Base-by-base conservation (phyloP, 805 yeast species). In the Isabelozyma pseudorhagii region DNA sequence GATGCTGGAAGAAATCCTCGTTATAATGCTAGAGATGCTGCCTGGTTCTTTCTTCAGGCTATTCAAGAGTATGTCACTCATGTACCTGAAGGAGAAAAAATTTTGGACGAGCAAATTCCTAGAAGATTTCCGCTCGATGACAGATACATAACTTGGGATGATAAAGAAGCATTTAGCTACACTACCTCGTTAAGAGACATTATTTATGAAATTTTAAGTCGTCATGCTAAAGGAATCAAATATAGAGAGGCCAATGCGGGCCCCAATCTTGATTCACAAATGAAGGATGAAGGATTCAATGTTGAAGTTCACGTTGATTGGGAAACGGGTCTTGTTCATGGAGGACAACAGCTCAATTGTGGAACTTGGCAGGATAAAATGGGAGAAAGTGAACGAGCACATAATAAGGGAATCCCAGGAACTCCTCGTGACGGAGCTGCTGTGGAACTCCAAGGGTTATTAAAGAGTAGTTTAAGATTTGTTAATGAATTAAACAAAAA, bases 351-450 rank as follows among this genome's bases (percentile, higher is more conserved):
- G 66, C 82, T 71, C 65, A 93, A 93, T 64, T 93, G 99, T 72
- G 99, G 99, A 18, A 94, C 99, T 0, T 93, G 99, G 99, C 93
- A 92, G 97, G 99, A 93, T 69, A 93, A 93, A 71, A 93, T 93
- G 98, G 99, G 99, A 25, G 98, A 94, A 71, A 88, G 96, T 61
- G 83, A 68, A 36, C 76, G 69, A 49, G 97, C 98, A 0, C 85
- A 87, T 1, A 85, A 83, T 51, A 87, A 85, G 57, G 99, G 99
- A n/a, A 74, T 81, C 36, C 99, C 99, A 1, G 99, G 98, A 1
- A 93, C 98, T 0, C 98, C 99, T 21, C 81, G 99, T 63, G 97
- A 92, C 68, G 99, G 99, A 38, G 97, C 97, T 1, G 97, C 96
- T 2, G 77, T 93, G 49, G 99, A 93, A 67, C 87, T 93, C 50